Base-by-base conservation (phyloP, 1,284 basidiomycete species). In the Taiwanofungus camphoratus region DNA sequence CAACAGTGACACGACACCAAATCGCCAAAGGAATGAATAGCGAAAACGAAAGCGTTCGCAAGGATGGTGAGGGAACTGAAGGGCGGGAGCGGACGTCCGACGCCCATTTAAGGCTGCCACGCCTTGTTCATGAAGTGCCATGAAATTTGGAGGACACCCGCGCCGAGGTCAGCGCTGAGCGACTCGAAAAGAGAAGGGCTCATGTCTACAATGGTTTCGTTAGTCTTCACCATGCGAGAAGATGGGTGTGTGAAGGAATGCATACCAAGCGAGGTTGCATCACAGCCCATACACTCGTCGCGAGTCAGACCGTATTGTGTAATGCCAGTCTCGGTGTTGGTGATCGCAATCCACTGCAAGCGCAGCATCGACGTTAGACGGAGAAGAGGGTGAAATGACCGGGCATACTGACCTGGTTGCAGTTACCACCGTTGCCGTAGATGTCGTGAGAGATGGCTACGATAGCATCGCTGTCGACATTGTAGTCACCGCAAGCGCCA, bases 401-500 rank as follows among this genome's bases (percentile, higher is more conserved):
- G n/a, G n/a, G n/a, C n/a, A n/a, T n/a, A 36, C 53, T 37, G 43
- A 68, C 68, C 60, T 65, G 58, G 38, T 63, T 61, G 53, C 69
- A 71, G 57, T 69, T 63, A 15, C 39, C 36, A 35, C 67, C 69
- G 34, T 42, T 39, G 40, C 59, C 64, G 36, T 66, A 70, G 41
- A 63, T 58, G 20, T 41, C 36, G 32, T 61, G 51, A 16, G 66
- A 59, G 42, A 71, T 59, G 29, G 68, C 70, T 34, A 71, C 63
- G 51, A 73, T 63, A 43, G 59, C 54, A 48, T 68, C 60, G 49
- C 46, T 59, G 47, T 63, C 46, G 26, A 50, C 52, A 49, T 70
- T 65, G 16, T 47, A 59, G 49, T 62, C 46, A 18, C 69, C 69
- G 48, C 70, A 71, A 34, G 62, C 66, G 33, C 70, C 70, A 26